A percentile compares a stretch with the other conserved stretches of the same genome.
phyloP scores from a whole-genome alignment of 345 rosid genomes.

The Corymbia maculata region DNA sequence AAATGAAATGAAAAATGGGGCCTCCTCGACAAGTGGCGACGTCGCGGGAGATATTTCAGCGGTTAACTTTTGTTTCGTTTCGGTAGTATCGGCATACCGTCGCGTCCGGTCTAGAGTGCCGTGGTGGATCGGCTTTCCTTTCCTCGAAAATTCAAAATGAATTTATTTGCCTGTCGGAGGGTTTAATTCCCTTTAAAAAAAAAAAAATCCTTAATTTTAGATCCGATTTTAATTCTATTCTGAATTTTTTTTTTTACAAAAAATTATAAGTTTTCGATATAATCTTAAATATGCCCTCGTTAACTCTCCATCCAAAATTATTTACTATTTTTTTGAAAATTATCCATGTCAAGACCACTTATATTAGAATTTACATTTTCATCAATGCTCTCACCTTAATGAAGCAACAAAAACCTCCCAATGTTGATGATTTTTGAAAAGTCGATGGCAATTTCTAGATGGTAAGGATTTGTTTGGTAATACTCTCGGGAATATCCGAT shows the following conservation, averaged over 20 bases:
- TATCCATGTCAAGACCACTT: background rate
- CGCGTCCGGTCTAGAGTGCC: background rate
- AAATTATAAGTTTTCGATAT: too few species aligned
- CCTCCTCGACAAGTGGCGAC: background rate
- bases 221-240: background rate
- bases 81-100: background rate
- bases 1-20: background rate
- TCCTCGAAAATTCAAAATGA: background rate
- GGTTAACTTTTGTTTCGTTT: background rate
- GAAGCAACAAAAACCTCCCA: rapidly evolving
- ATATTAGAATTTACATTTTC: background rate
- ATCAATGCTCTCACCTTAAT: background rate
- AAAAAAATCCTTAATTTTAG: background rate
- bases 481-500: too few species aligned
- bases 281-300: background rate
- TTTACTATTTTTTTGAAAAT: background rate
- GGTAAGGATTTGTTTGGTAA: too few species aligned
- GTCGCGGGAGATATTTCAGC: background rate
- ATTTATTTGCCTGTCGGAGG: background rate
- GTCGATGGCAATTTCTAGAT: background rate
- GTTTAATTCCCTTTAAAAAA: background rate
- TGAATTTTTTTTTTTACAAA: too few species aligned
- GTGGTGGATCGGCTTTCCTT: background rate
- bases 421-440: background rate
- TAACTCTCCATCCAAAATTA: background rate